Evolutionary conservation across 2,329 filamentous ascomycete species (phyloP).

Genomic region (Coleophoma eucalyptorum): DNA sequence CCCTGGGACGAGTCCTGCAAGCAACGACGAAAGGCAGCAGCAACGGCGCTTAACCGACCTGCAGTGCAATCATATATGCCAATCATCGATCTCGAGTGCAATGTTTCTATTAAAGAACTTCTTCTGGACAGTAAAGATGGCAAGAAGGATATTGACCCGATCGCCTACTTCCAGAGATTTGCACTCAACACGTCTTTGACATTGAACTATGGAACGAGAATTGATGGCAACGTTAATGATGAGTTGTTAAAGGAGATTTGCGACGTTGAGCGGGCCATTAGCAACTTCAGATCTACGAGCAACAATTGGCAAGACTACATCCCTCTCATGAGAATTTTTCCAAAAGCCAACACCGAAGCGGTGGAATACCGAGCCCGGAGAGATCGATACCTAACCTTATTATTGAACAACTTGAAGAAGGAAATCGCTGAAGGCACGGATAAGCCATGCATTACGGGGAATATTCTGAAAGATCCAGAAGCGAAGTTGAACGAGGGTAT

Average conservation of each 20-base stretch:
- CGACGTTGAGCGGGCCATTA: slow-evolving; percentile 70
- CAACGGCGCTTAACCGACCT: slow-evolving; percentile 73
- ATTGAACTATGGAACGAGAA: slow-evolving; percentile 75
- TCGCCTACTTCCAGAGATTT: slow-evolving; percentile 70
- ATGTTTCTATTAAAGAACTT: slow-evolving; percentile 68
- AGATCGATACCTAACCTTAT: slow-evolving; percentile 59
- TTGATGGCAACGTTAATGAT: slow-evolving; percentile 66
- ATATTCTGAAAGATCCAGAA: slow-evolving; percentile 57
- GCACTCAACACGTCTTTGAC: slow-evolving; percentile 75
- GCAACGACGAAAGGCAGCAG: slow-evolving; percentile 70
- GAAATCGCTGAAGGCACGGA: slow-evolving; percentile 59
- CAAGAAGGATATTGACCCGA: slow-evolving; percentile 62
- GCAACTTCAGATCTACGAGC: slow-evolving; percentile 72
- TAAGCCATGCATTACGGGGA: slow-evolving; percentile 65
- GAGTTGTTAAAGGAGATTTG: slow-evolving; percentile 69
- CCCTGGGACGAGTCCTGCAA: slow-evolving; percentile 84
- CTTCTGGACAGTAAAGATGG: slow-evolving; percentile 61
- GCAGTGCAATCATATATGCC: slow-evolving; percentile 78
- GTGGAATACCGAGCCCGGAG: slow-evolving; percentile 63
- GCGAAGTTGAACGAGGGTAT: slow-evolving; percentile 64
- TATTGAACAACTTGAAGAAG: slow-evolving; percentile 57
- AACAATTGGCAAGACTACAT: slow-evolving; percentile 87
- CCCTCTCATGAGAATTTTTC: slow-evolving; percentile 65
- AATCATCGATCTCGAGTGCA: slow-evolving; percentile 74
- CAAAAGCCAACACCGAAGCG: slow-evolving; percentile 58